Conservation (phyloP, 2,329 filamentous ascomycete species). For the Chaetomium strumarium region DNA sequence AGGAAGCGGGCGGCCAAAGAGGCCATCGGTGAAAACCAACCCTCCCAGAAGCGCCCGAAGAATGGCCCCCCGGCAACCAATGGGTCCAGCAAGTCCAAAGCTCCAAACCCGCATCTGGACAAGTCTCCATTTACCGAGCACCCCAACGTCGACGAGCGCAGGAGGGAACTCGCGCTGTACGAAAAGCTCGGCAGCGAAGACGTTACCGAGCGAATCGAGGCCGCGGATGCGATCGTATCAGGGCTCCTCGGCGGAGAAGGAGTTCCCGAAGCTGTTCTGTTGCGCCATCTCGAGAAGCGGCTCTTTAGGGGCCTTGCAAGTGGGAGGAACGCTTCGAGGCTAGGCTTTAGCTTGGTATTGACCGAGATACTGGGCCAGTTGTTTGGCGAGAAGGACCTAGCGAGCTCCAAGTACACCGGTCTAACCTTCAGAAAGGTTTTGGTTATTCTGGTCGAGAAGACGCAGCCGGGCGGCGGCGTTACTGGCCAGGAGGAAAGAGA, state of each 20-base stretch:
- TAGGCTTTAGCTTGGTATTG: constrained; percentile 85
- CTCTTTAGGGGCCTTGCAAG: constrained; percentile 86
- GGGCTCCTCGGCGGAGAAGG: constrained; percentile 46
- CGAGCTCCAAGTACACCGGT: constrained; percentile 43
- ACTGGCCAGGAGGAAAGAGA: constrained; percentile 75
- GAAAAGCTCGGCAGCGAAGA: constrained; percentile 57
- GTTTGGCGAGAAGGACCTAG: constrained; percentile 47
- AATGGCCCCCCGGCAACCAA: constrained; percentile 25
- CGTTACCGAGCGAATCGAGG: constrained; percentile 47
- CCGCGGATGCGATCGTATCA: constrained; percentile 53
- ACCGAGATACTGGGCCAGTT: constrained; percentile 72
- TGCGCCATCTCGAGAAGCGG: constrained; percentile 57
- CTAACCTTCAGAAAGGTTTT: constrained; percentile 53
- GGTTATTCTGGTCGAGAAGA: constrained; percentile 49
- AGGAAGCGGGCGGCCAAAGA: constrained; percentile 37
- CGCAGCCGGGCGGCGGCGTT: constrained; percentile 46
- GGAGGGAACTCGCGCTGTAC: constrained; percentile 54
- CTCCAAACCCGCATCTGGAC: constrained; percentile 28
- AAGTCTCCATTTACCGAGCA: constrained; percentile 48
- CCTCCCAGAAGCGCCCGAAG: constrained; percentile 34
- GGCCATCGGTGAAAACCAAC: constrained; percentile 24
- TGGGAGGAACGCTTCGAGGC: constrained; percentile 77
- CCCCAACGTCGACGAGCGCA: constrained; percentile 47
- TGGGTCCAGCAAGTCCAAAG: constrained; percentile 19
- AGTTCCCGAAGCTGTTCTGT: constrained; percentile 47